These are phyloP conservation scores for Elasticomyces elasticus DNA, from an alignment of 495 filamentous ascomycete genomes.

Conservation along the genomic window DNA sequence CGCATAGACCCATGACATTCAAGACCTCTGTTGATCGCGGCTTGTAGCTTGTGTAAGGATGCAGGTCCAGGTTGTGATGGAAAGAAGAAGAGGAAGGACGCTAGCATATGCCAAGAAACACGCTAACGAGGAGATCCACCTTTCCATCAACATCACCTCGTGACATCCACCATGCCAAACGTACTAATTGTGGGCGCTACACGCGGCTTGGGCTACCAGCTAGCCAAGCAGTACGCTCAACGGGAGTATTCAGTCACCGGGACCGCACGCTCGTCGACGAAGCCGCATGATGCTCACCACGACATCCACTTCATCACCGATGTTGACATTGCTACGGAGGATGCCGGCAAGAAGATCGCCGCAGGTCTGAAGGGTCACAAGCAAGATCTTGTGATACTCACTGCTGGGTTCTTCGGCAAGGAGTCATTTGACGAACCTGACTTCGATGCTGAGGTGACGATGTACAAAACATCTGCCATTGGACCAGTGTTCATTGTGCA, in stretches of 20 bases:
- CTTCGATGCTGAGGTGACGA: constrained; percentile 54
- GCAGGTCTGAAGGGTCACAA: constrained; percentile 32
- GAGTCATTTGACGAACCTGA: constrained; percentile 54
- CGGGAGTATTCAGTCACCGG: constrained; percentile 44
- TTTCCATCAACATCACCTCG: background rate
- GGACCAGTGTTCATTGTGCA: constrained; percentile 58
- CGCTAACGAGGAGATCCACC: too few species aligned
- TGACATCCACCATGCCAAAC: constrained; percentile 34
- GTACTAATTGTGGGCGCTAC: constrained; percentile 59
- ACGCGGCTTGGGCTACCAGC: constrained; percentile 53
- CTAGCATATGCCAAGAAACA: too few species aligned
- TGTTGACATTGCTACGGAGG: constrained; percentile 34
- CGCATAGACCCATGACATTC: too few species aligned
- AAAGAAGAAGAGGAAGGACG: too few species aligned
- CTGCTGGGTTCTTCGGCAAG: constrained; percentile 57
- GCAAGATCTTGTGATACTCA: constrained; percentile 50
- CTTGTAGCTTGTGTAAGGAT: too few species aligned
- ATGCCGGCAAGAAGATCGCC: constrained; percentile 24
- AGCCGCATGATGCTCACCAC: constrained; percentile 6
- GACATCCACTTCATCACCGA: constrained; percentile 32
- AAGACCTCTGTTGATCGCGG: too few species aligned
- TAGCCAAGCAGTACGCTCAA: constrained; percentile 50
- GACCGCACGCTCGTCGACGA: constrained; percentile 38
- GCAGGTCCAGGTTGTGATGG: too few species aligned
- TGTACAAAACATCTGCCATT: constrained; percentile 62